Evolutionary conservation across 2,329 filamentous ascomycete species (phyloP).

Genomic region (Aureobasidium uvarum): DNA sequence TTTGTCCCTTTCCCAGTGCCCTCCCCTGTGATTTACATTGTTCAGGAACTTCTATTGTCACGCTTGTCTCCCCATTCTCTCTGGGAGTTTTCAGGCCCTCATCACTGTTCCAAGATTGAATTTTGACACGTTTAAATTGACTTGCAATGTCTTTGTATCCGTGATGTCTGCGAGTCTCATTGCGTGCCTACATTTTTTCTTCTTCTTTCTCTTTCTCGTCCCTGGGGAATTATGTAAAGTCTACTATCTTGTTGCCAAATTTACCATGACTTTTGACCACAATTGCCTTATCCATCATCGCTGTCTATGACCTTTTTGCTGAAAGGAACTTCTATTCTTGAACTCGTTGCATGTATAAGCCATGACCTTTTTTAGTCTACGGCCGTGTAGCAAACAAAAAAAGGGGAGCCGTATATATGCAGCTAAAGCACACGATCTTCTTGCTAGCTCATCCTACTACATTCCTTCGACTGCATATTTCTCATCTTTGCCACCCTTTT

Average conservation of each 20-base stretch:
- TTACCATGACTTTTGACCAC: background rate
- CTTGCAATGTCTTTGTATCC: slow-evolving; percentile 16
- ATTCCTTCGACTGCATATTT: background rate
- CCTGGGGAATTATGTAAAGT: too few relatives aligned
- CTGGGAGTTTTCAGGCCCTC: slow-evolving; percentile 21
- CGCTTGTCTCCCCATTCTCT: slow-evolving; percentile 15
- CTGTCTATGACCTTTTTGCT: background rate
- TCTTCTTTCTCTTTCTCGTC: too few relatives aligned
- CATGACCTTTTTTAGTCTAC: background rate
- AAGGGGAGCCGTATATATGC: slow-evolving; percentile 10
- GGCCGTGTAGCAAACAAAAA: background rate
- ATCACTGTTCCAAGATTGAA: slow-evolving; percentile 22
- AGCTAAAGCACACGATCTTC: background rate
- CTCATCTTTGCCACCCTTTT: too few relatives aligned
- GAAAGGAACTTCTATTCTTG: background rate
- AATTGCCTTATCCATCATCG: background rate
- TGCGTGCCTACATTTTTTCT: slow-evolving; percentile 14
- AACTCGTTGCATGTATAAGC: background rate
- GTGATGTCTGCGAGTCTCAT: slow-evolving; percentile 24
- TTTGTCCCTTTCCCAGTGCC: background rate
- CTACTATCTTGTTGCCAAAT: background rate
- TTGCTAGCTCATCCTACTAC: background rate
- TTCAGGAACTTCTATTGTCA: slow-evolving; percentile 23
- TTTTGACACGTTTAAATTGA: slow-evolving; percentile 20
- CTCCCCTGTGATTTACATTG: background rate